These are phyloP conservation scores for Periglandula ipomoeae DNA, from an alignment of 2,329 filamentous ascomycete species.

Conservation along the genomic window DNA sequence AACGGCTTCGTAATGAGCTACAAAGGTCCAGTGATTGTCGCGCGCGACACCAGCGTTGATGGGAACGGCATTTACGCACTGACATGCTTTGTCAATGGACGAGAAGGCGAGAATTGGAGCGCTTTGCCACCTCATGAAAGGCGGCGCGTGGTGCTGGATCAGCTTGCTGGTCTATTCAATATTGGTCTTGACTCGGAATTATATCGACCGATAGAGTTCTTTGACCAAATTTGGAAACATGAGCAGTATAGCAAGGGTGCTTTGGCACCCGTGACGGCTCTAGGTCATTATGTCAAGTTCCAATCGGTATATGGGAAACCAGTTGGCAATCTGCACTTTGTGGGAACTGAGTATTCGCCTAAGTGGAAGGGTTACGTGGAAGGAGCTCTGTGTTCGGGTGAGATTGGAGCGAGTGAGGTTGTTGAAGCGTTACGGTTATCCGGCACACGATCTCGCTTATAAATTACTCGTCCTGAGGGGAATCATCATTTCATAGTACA, in stretches of 20 bases:
- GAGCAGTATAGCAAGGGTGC: constrained; percentile 25
- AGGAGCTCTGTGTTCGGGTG: constrained; percentile 35
- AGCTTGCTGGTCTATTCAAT: constrained; percentile 6
- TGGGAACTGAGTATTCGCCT: constrained; percentile 36
- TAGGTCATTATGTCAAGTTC: constrained; percentile 20
- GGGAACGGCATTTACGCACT: constrained; percentile 21
- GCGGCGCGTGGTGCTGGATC: neutral
- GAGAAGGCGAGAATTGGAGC: constrained; percentile 27
- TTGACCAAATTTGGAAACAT: constrained; percentile 25
- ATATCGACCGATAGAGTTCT: constrained; percentile 18
- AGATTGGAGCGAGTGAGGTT: constrained; percentile 33
- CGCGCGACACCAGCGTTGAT: constrained; percentile 30
- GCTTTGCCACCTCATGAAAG: constrained; percentile 10
- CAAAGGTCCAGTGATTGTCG: constrained; percentile 28
- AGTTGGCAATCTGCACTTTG: constrained; percentile 36
- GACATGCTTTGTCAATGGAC: constrained; percentile 33
- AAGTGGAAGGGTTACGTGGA: constrained; percentile 46
- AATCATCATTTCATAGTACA: too few relatives aligned
- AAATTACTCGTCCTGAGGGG: too few relatives aligned
- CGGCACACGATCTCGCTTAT: too few relatives aligned
- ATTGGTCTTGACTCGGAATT: constrained; percentile 5
- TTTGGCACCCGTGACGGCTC: constrained; percentile 22
- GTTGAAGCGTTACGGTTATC: constrained; percentile 15
- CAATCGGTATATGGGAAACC: constrained; percentile 21
- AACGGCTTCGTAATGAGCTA: constrained; percentile 3